phyloP scores from a whole-genome alignment of 768 basidiomycete species.

The Suillus variegatus region DNA sequence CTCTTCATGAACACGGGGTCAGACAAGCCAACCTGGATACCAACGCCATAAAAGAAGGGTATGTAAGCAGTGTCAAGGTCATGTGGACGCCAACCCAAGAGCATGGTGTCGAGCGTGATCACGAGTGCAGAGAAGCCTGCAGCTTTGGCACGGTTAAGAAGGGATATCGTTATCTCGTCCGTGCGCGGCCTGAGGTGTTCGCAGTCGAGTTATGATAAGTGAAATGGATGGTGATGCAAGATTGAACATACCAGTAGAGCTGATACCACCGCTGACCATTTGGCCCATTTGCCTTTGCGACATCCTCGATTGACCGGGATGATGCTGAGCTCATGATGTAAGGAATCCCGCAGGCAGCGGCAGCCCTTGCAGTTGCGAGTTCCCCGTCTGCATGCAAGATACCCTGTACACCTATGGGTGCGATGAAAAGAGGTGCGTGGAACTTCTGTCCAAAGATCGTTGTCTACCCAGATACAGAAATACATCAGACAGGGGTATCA shows the following conservation, averaged over 20 bases:
- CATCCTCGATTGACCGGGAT: slow-evolving; percentile 70
- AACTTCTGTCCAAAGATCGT: slow-evolving; percentile 71
- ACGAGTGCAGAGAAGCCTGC: slow-evolving; percentile 70
- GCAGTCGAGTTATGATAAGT: not conserved
- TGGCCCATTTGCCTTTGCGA: slow-evolving; percentile 68
- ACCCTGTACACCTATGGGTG: slow-evolving; percentile 79
- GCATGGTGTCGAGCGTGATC: slow-evolving; percentile 78
- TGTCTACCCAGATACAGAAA: slow-evolving; percentile 42
- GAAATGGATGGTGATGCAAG: not conserved
- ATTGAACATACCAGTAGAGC: slow-evolving; percentile 63
- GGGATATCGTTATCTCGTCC: slow-evolving; percentile 60
- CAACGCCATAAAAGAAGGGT: slow-evolving; percentile 67
- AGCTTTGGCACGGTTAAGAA: slow-evolving; percentile 66
- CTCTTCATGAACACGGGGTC: slow-evolving; percentile 80
- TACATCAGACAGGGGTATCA: not conserved
- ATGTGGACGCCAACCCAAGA: slow-evolving; percentile 75
- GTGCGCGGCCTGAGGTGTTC: slow-evolving; percentile 52
- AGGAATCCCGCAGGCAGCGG: slow-evolving; percentile 59
- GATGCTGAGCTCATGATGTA: slow-evolving; percentile 79
- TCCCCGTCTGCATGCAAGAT: slow-evolving; percentile 74
- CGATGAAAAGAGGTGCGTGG: slow-evolving; percentile 62
- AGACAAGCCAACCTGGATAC: slow-evolving; percentile 64
- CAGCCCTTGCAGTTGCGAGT: slow-evolving; percentile 67
- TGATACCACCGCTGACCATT: slow-evolving; percentile 77
- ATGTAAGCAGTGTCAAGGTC: slow-evolving; percentile 67